Base-by-base conservation (phyloP, 495 filamentous ascomycete species). In the Pseudevernia furfuracea region DNA sequence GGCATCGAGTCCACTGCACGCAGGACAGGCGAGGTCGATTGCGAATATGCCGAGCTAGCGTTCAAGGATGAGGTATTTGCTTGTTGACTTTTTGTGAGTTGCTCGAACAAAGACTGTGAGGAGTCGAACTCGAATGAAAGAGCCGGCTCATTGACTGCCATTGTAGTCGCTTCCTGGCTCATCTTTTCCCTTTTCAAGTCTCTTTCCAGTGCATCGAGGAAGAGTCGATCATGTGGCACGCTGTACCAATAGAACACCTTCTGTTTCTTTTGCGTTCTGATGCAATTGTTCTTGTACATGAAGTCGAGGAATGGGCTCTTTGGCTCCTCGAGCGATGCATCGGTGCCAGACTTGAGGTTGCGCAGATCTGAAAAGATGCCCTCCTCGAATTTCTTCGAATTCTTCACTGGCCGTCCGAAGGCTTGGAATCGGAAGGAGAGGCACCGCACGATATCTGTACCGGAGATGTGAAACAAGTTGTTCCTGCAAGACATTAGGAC, bases 161-260 rank as follows among this genome's bases (percentile, higher is more conserved):
- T 85, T 21, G 94, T 98, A 28, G 94, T 98, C 52, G 94, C 90
- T 75, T 98, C 94, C 78, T 98, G 94, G 66, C 88, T 87, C 92
- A 97, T 97, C 83, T 98, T 98, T 79, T 98, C 94, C 71, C 94
- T 84, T 85, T 98, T 98, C 74, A 98, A 76, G 73, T 98, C 94
- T 63, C 94, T 87, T 79, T 98, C 94, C 74, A 98, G 80, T 53
- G 94, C 94, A 80, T 98, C 94, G 62, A 97, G 86, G 77, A 98
- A 98, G 46, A 98, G 85, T 41, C 94, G 85, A 78, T 98, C 94
- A 75, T 98, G 94, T 10, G 94, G 94, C 61, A 98, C 94, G 78
- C 92, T 96, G 76, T 98, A 98, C 94, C 94, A 98, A 78, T 97
- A 98, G 71, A 98, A 98, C 68, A 98, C 94, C 81, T 98, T 98